A percentile compares a stretch with the other conserved stretches of the same genome.
Evolutionary conservation across 345 rosid genomes (phyloP).

Genomic region (Dipteronia sinensis): DNA sequence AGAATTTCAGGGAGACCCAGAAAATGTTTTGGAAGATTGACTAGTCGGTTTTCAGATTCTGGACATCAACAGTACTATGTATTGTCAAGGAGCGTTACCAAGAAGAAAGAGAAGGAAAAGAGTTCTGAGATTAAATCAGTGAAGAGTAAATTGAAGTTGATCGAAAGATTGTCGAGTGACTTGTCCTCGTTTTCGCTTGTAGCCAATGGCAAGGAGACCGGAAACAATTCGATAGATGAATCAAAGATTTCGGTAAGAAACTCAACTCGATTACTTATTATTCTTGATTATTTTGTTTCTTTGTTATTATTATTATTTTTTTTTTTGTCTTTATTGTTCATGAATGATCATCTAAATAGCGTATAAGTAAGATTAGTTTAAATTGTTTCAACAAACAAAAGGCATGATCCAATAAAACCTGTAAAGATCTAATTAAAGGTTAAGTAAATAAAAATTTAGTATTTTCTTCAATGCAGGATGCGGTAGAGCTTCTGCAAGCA

Average conservation of each 20-base stretch:
- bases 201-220: not conserved
- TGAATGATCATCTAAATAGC: not conserved
- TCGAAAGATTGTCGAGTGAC: conserved; percentile 27
- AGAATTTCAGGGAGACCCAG: not conserved
- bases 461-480: conserved; percentile 45
- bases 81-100: not conserved
- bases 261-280: not conserved
- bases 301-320: not conserved
- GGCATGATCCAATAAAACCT: not conserved
- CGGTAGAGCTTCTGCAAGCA: conserved; percentile 45
- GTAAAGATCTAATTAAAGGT: too few species aligned
- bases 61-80: conserved; percentile 17
- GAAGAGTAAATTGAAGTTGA: conserved; percentile 26
- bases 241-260: conserved; percentile 7
- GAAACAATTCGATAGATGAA: conserved; percentile 5
- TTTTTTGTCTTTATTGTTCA: not conserved
- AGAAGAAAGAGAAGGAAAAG: conserved; percentile 18
- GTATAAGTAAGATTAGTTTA: not conserved
- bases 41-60: conserved; percentile 8
- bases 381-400: not conserved
- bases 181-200: conserved; percentile 9
- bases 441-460: not conserved
- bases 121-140: conserved; percentile 18
- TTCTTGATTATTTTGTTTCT: not conserved
- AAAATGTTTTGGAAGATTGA: conserved; percentile 1